phyloP scores from a whole-genome alignment of 495 filamentous ascomycete genomes.

The Neurospora sp. region DNA sequence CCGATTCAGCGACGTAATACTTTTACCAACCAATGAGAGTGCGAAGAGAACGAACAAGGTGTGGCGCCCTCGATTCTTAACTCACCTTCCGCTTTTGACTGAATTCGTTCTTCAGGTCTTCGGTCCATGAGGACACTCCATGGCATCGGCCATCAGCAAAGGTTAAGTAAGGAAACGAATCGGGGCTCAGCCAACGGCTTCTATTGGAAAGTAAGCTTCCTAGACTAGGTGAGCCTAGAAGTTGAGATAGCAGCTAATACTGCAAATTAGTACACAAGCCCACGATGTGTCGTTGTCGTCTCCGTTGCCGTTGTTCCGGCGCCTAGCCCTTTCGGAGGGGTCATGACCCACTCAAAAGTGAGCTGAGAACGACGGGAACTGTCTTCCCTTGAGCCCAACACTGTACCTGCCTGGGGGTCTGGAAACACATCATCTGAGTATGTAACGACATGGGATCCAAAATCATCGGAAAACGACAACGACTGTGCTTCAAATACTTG shows the following conservation, averaged over 20 bases:
- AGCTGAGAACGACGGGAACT: neutral
- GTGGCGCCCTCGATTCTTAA: constrained; percentile 11
- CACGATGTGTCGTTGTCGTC: neutral
- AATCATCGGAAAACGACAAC: neutral
- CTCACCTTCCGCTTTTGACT: neutral
- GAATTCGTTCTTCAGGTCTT: neutral
- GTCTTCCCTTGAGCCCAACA: neutral
- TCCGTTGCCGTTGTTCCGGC: neutral
- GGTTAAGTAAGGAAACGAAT: constrained; percentile 1
- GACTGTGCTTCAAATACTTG: neutral
- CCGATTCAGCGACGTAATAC: constrained; percentile 22
- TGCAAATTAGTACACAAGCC: neutral
- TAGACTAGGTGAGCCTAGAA: neutral
- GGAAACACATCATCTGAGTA: neutral
- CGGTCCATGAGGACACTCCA: neutral
- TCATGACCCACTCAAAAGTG: neutral
- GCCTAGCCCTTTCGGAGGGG: neutral
- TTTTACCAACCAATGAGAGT: constrained; percentile 27
- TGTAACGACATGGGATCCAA: neutral
- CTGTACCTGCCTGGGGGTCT: neutral
- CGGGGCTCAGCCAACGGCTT: neutral
- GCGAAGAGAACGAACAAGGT: constrained; percentile 25
- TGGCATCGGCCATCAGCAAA: constrained; percentile 1
- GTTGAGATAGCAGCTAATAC: neutral
- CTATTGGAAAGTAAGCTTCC: neutral